phyloP scores from a whole-genome alignment of 192 early-diverging fungal genomes.

The Geranomyces michiganensis region DNA sequence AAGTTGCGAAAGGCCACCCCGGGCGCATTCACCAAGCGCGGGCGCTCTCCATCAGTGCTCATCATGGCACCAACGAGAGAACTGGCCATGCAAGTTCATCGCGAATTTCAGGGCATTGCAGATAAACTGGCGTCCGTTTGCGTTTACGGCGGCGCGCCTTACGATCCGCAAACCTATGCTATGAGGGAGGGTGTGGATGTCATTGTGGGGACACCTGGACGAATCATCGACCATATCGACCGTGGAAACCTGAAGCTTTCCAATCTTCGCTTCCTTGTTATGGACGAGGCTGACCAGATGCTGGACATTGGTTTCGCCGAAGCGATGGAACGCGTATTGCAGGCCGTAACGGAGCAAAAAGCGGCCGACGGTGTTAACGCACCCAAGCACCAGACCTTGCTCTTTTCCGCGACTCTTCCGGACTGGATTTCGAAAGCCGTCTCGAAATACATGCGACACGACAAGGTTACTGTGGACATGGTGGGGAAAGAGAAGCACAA shows the following conservation, averaged over 20 bases:
- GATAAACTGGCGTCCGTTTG: slow-evolving; percentile 63
- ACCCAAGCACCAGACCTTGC: slow-evolving; percentile 64
- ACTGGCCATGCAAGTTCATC: slow-evolving; percentile 62
- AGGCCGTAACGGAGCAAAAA: slow-evolving; percentile 78
- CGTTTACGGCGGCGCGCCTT: slow-evolving; percentile 90
- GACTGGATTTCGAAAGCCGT: slow-evolving; percentile 71
- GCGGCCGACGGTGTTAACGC: slow-evolving; percentile 34
- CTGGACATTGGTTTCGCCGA: slow-evolving; percentile 82
- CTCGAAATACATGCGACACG: slow-evolving; percentile 57
- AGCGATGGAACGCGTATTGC: slow-evolving; percentile 77
- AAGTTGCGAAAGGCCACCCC: slow-evolving; percentile 47
- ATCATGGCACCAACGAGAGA: slow-evolving; percentile 95
- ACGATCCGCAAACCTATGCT: slow-evolving; percentile 60
- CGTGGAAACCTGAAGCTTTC: slow-evolving; percentile 75
- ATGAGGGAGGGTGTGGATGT: slow-evolving; percentile 72
- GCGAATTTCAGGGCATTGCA: slow-evolving; percentile 61
- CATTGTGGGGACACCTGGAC: slow-evolving; percentile 94
- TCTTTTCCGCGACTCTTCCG: slow-evolving; percentile 86
- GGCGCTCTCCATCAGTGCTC: slow-evolving; percentile 73
- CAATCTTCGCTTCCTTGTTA: slow-evolving; percentile 53
- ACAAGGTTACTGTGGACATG: slow-evolving; percentile 73
- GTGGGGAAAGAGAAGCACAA: slow-evolving; percentile 85
- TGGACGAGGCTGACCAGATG: slow-evolving; percentile 87
- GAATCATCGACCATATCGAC: slow-evolving; percentile 81
- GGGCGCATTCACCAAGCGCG: slow-evolving; percentile 55